phyloP scores from a whole-genome alignment of 2,329 filamentous ascomycete genomes.

The Beauveria brongniartii region DNA sequence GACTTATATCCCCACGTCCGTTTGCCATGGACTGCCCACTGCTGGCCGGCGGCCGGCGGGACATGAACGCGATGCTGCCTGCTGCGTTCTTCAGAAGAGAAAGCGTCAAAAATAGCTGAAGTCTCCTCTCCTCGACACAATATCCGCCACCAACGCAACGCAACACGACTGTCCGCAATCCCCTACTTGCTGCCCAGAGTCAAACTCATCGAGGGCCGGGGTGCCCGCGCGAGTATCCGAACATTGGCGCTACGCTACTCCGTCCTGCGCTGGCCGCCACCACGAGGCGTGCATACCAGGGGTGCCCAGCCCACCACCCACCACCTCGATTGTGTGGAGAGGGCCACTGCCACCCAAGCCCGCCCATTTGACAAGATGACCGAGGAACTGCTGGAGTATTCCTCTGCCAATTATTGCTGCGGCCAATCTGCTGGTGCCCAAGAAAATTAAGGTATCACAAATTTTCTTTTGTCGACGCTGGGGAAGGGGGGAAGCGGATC shows the following conservation, averaged over 20 bases:
- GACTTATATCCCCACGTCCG: slow-evolving; percentile 7
- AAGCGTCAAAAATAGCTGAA: background rate
- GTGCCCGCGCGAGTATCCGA: slow-evolving; percentile 10
- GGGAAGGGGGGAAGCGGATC: background rate
- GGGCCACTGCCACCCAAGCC: background rate
- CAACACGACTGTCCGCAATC: background rate
- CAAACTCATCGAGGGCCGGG: slow-evolving; percentile 6
- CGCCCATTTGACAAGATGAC: background rate
- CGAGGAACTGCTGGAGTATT: background rate
- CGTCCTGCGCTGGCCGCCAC: slow-evolving; percentile 8
- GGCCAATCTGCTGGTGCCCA: background rate
- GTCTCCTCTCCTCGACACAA: background rate
- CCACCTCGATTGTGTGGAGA: slow-evolving; percentile 1
- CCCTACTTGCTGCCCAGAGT: background rate
- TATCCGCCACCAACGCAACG: background rate
- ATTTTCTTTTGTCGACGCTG: background rate
- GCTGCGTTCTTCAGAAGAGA: background rate
- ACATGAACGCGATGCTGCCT: background rate
- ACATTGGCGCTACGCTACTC: slow-evolving; percentile 7
- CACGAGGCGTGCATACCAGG: slow-evolving; percentile 10
- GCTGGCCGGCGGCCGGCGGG: background rate
- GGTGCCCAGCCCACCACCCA: slow-evolving; percentile 5
- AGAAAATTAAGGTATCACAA: background rate
- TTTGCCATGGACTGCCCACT: background rate
- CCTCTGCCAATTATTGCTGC: background rate